phyloP scores from a whole-genome alignment of 192 early-diverging fungal species.

The Mortierella hygrophila region DNA sequence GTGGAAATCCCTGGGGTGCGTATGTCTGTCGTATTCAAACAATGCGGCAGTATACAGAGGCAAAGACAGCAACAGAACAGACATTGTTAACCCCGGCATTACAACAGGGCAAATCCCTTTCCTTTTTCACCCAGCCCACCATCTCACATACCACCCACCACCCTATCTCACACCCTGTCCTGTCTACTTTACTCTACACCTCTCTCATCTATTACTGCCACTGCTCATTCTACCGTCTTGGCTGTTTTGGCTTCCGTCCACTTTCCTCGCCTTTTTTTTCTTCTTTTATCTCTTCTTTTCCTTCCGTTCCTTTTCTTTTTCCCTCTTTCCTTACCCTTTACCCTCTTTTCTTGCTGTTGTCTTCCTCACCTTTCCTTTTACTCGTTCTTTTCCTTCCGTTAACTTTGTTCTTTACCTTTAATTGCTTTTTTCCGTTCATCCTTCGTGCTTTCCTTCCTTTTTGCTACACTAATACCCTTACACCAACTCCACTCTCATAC shows the following conservation, averaged over 20 bases:
- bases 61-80: neutral
- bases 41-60: neutral
- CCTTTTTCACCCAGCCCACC: neutral
- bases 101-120: neutral
- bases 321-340: neutral
- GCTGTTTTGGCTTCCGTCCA: neutral
- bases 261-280: slow-evolving; percentile 9
- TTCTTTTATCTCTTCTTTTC: neutral
- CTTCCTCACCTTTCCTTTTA: neutral
- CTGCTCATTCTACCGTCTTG: neutral
- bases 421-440: neutral
- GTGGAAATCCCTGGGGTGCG: neutral
- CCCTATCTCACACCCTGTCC: neutral
- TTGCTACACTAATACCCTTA: neutral
- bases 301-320: neutral
- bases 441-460: neutral
- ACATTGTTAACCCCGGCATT: neutral
- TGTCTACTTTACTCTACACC: neutral
- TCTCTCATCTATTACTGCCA: neutral
- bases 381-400: slow-evolving; percentile 5
- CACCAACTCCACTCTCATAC: neutral
- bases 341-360: neutral
- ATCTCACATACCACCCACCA: neutral
- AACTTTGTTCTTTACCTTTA: neutral
- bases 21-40: neutral